Conservation (phyloP, 2,329 filamentous ascomycete genomes). For the Hypoxylon sp. region DNA sequence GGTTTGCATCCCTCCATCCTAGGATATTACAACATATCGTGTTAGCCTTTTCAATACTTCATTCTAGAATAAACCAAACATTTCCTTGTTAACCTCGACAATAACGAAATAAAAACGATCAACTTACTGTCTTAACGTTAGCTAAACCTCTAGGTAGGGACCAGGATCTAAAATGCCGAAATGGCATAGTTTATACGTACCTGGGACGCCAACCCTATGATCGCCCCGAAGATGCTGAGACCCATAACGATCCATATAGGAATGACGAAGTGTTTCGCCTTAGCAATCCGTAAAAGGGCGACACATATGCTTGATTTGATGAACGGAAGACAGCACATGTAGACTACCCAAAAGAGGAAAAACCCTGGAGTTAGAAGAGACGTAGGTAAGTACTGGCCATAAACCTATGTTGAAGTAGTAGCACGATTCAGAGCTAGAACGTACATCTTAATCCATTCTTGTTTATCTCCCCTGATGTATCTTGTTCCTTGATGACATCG, state of each 20-base stretch:
- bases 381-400: not conserved
- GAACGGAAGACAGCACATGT: slow-evolving; percentile 35
- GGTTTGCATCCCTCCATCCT: slow-evolving; percentile 37
- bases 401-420: not conserved
- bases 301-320: slow-evolving; percentile 45
- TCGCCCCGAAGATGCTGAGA: slow-evolving; percentile 26
- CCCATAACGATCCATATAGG: slow-evolving; percentile 42
- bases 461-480: slow-evolving; percentile 17
- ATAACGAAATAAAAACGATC: no score
- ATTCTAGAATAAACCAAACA: no score
- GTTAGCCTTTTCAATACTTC: no score
- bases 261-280: slow-evolving; percentile 36
- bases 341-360: slow-evolving; percentile 32
- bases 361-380: slow-evolving; percentile 25
- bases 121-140: no score
- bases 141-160: no score
- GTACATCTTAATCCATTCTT: slow-evolving; percentile 29
- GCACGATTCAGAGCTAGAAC: not conserved
- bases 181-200: no score
- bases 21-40: no score
- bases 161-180: no score
- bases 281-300: slow-evolving; percentile 42
- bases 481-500: slow-evolving; percentile 3
- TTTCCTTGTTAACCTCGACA: no score
- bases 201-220: slow-evolving; percentile 23